Percentiles rank a stretch among this genome's conserved stretches.
phyloP scores from a whole-genome alignment of 495 filamentous ascomycete species.

The Friedmanniomyces simplex region DNA sequence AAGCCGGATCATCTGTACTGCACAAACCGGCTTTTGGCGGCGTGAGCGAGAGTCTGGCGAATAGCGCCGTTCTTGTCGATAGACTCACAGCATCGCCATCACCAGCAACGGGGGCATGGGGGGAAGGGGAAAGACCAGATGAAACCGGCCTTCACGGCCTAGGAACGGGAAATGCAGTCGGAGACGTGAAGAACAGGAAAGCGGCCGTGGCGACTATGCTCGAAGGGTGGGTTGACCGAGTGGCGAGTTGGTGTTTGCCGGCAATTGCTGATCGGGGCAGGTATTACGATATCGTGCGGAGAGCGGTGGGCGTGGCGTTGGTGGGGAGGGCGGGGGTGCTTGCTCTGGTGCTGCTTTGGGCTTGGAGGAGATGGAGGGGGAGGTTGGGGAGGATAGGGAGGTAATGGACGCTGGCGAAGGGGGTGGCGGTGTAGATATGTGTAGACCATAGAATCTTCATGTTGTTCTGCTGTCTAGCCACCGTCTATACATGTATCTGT shows the following conservation, averaged over 20 bases:
- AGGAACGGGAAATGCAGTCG: conserved; percentile 5
- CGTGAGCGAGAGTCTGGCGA: conserved; percentile 37
- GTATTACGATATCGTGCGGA: conserved; percentile 55
- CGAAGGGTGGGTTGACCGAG: conserved; percentile 19
- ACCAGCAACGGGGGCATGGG: not conserved
- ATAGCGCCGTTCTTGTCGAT: conserved; percentile 25
- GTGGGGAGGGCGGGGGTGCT: conserved; percentile 26
- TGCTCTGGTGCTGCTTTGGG: not conserved
- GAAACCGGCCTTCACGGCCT: conserved; percentile 28
- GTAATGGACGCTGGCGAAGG: too few relatives aligned
- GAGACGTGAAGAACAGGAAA: conserved; percentile 21
- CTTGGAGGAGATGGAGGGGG: conserved; percentile 4
- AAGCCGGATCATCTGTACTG: conserved; percentile 14
- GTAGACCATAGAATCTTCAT: too few relatives aligned
- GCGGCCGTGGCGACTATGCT: conserved; percentile 52
- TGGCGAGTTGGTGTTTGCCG: conserved; percentile 7
- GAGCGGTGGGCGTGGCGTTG: conserved; percentile 48
- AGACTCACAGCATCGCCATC: conserved; percentile 3
- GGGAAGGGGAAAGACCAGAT: conserved; percentile 28
- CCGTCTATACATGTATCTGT: too few relatives aligned
- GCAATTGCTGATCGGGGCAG: conserved; percentile 27
- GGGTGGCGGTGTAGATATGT: too few relatives aligned
- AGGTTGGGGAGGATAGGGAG: not conserved
- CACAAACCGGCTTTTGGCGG: conserved; percentile 31
- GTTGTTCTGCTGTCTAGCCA: too few relatives aligned